Evolutionary conservation across 2,329 filamentous ascomycete species (phyloP).

Genomic region (Aspergillus proliferans): DNA sequence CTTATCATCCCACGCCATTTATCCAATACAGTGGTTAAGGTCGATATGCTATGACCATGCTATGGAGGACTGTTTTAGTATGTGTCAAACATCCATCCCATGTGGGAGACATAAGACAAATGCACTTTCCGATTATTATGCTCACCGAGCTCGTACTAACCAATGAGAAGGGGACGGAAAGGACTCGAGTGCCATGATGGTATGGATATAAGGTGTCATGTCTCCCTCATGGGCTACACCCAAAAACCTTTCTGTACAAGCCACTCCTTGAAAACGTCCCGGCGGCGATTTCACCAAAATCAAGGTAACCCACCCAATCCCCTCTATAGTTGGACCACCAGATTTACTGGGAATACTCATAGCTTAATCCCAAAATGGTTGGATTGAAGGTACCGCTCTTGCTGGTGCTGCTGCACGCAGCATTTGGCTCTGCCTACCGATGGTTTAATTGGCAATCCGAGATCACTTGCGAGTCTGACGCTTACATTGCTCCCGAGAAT

Average conservation of each 20-base stretch:
- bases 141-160: no score
- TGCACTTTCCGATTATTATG: no score
- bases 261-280: background rate
- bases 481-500: constrained; percentile 8
- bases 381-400: constrained; percentile 4
- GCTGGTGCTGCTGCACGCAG: constrained; percentile 5
- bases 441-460: constrained; percentile 17
- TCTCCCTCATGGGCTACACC: background rate
- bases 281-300: background rate
- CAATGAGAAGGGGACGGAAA: background rate
- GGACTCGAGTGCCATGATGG: background rate
- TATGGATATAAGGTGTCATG: background rate
- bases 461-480: constrained; percentile 12
- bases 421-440: constrained; percentile 6
- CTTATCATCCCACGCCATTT: no score
- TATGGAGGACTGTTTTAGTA: no score
- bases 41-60: no score
- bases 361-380: constrained; percentile 1
- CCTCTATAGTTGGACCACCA: background rate
- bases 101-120: no score
- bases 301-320: background rate
- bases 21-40: no score
- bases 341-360: background rate
- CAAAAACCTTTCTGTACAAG: background rate
- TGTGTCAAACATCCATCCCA: no score